Percentiles rank a stretch among this genome's conserved stretches.
Evolutionary conservation across 108 stramenopile species (phyloP).

Genomic region (Cyclotella sp.): DNA sequence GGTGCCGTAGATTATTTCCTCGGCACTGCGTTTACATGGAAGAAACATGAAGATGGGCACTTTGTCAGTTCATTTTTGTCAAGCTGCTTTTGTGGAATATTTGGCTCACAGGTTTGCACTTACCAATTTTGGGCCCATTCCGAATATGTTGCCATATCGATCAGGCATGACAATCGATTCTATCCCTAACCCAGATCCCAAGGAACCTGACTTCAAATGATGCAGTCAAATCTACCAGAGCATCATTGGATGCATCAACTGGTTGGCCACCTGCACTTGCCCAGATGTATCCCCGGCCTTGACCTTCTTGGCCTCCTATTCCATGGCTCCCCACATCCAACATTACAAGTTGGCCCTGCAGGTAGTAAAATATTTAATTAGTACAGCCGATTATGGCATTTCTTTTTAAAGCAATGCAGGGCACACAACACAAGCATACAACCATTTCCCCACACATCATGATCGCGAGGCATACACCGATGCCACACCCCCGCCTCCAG

Average conservation of each 20-base stretch:
- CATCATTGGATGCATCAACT: conserved; percentile 28
- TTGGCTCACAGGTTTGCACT: conserved; percentile 18
- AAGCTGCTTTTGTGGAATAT: conserved; percentile 30
- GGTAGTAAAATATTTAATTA: conserved; percentile 11
- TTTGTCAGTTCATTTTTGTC: conserved; percentile 37
- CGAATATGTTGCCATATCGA: conserved; percentile 37
- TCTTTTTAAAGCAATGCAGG: conserved; percentile 6
- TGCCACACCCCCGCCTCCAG: conserved; percentile 13
- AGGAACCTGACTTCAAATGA: conserved; percentile 19
- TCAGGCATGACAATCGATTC: conserved; percentile 40
- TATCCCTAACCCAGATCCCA: neutral
- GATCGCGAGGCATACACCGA: conserved; percentile 9
- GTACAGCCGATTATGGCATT: conserved; percentile 20
- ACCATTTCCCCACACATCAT: conserved; percentile 20
- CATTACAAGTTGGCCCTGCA: conserved; percentile 17
- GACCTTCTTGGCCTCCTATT: conserved; percentile 19
- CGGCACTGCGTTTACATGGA: conserved; percentile 26
- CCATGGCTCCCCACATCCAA: neutral
- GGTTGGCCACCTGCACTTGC: conserved; percentile 20
- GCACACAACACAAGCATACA: conserved; percentile 10
- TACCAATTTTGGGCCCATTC: neutral
- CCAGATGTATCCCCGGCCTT: conserved; percentile 13
- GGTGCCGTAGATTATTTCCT: conserved; percentile 36
- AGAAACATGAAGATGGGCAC: neutral
- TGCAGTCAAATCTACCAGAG: conserved; percentile 16